A percentile compares a stretch with the other conserved stretches of the same genome.
Evolutionary conservation across 306 rosid genomes (phyloP).

Genomic region (Dalbergia cochinchinensis): DNA sequence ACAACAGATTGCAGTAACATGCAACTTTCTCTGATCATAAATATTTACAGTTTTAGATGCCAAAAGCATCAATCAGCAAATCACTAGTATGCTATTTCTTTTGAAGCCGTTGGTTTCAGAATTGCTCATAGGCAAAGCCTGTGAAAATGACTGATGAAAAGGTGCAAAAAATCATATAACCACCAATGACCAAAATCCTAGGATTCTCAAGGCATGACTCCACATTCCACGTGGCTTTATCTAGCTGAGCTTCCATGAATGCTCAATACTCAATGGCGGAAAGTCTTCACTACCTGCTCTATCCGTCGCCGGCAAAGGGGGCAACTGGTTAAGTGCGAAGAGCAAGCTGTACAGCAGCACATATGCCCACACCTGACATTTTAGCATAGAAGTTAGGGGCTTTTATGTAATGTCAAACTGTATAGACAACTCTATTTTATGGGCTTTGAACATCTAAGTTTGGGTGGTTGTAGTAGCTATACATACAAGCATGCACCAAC

Average conservation of each 20-base stretch:
- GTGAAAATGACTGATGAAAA: constrained; percentile 29
- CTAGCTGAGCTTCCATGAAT: constrained; percentile 17
- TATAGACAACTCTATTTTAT: neutral
- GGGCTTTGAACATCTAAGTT: constrained; percentile 31
- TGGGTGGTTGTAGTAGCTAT: neutral
- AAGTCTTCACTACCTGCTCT: constrained; percentile 90
- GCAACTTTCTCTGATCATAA: constrained; percentile 4
- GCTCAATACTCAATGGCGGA: constrained; percentile 73
- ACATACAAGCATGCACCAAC: too few relatives aligned
- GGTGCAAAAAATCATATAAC: constrained; percentile 8
- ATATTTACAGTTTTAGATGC: constrained; percentile 53
- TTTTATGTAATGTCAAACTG: neutral
- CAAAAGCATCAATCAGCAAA: constrained; percentile 35
- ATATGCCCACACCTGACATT: constrained; percentile 95
- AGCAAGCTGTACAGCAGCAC: constrained; percentile 94
- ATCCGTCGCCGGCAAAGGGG: constrained; percentile 93
- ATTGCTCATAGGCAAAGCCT: constrained; percentile 38
- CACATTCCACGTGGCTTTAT: constrained; percentile 7
- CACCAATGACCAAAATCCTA: constrained; percentile 30
- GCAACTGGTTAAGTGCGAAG: constrained; percentile 83
- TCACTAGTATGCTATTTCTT: constrained; percentile 2
- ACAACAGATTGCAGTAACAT: constrained; percentile 6
- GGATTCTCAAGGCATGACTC: constrained; percentile 38
- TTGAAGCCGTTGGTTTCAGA: constrained; percentile 24
- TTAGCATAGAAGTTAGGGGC: constrained; percentile 37